A percentile compares a stretch with the other conserved stretches of the same genome.
Conservation (phyloP, 2,329 filamentous ascomycete genomes). For the Penicillium freii region DNA sequence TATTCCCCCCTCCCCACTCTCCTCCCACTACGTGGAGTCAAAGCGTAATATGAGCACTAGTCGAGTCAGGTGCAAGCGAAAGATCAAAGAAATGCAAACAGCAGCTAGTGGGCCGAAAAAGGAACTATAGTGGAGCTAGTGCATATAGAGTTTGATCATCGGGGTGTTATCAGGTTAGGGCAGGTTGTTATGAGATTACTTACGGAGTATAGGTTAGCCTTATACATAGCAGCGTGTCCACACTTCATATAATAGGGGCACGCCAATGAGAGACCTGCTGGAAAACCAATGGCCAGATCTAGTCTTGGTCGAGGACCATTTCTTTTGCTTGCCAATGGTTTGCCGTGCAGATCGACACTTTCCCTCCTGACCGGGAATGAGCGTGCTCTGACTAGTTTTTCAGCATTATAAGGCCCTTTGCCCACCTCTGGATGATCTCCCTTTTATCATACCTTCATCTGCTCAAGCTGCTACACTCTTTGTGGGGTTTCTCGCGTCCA, state of each 20-base stretch:
- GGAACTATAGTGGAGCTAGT: not conserved
- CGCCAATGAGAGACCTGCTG: not conserved
- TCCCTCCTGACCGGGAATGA: not conserved
- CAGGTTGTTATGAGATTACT: not conserved
- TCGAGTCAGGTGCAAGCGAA: not conserved
- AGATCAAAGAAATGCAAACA: not conserved
- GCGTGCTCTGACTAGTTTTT: not conserved
- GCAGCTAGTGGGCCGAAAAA: not conserved
- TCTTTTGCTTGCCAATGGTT: not conserved
- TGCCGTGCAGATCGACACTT: not conserved
- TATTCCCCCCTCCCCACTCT: not conserved
- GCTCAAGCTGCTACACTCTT: not conserved
- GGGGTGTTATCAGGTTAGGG: not conserved
- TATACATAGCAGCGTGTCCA: not conserved
- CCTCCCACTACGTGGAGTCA: not conserved
- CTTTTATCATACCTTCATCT: not conserved
- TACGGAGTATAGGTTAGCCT: not conserved
- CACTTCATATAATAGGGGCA: not conserved
- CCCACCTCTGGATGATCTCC: not conserved
- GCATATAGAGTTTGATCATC: not conserved
- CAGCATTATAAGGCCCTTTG: not conserved
- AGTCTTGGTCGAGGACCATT: not conserved
- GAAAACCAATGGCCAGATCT: not conserved
- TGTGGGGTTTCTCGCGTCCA: not conserved
- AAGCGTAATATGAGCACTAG: not conserved